Evolutionary conservation across 2,329 filamentous ascomycete genomes (phyloP), one percentile per base, ranked within the genome.

Genomic region (Fusarium luffae): DNA sequence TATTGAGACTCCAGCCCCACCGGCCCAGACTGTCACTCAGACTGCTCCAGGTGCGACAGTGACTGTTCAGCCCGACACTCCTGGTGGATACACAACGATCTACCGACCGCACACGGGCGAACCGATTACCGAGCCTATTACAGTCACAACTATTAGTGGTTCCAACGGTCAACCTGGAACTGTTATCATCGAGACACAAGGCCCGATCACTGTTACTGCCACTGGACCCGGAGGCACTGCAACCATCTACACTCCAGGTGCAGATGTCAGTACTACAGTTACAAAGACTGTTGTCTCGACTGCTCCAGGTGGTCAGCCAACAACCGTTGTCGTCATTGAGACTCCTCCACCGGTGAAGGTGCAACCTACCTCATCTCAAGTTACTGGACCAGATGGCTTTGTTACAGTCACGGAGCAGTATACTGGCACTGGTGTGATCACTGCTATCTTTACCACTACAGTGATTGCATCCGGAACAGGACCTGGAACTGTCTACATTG

Each of bases 91-190:
- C 10, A 44, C 42, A 19, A 69, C 66, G 4, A 23, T 69, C 32
- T 69, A 70, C n/a, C 54, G 62, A 21, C 67, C 67, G 3, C 67
- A 69, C 9, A 58, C 46, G 3, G 67, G 66, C 4, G 42, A 47
- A 3, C 66, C 52, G 11, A 69, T 69, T 21, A 54, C 61, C 9
- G 47, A 61, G 32, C 66, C 66, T 10, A 59, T 69, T 8, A 69
- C 66, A 5, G 47, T 69, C 37, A 69, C 61, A 46, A 67, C 63
- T 11, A 67, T 66, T 8, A 43, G 32, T 18, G 63, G 63, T 25
- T 62, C 59, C n/a, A 65, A 61, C 4, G 66, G 65, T 7, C 59
- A 68, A n/a, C 59, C 66, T 12, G 66, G 66, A n/a, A 69, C 66
- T 5, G 59, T 69, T 18, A 54, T 69, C 19, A 70, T 69, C 32